phyloP scores from a whole-genome alignment of 2,329 filamentous ascomycete species.

The Sclerotinia sclerotiorum region DNA sequence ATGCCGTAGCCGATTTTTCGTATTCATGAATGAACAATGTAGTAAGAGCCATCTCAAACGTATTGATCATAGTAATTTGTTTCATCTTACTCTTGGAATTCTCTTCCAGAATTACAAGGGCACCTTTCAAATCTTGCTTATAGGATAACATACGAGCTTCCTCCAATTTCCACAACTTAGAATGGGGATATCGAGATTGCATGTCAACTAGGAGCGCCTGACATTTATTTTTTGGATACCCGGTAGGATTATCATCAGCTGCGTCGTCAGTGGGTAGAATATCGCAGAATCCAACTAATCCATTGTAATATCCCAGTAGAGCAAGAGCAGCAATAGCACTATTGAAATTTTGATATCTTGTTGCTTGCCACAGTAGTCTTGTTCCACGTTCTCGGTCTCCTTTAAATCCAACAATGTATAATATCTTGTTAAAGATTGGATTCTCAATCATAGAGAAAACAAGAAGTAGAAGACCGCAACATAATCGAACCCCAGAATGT shows the following conservation, averaged over 20 bases:
- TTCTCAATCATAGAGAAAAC: slow-evolving; percentile 85
- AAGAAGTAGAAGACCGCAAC: slow-evolving; percentile 81
- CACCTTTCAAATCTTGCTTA: slow-evolving; percentile 63
- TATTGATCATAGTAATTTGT: slow-evolving; percentile 80
- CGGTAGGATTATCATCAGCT: slow-evolving; percentile 57
- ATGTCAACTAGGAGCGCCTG: slow-evolving; percentile 68
- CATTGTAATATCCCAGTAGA: slow-evolving; percentile 84
- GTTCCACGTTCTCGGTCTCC: slow-evolving; percentile 84
- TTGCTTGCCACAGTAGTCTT: slow-evolving; percentile 85
- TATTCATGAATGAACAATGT: slow-evolving; percentile 80
- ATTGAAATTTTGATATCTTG: slow-evolving; percentile 82
- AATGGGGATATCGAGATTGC: slow-evolving; percentile 75
- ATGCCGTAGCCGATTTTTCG: slow-evolving; percentile 68
- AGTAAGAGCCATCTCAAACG: slow-evolving; percentile 80
- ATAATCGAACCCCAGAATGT: slow-evolving; percentile 84
- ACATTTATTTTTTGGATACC: slow-evolving; percentile 71
- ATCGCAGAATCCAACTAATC: slow-evolving; percentile 80
- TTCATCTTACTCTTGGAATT: slow-evolving; percentile 71
- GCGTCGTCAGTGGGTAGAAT: slow-evolving; percentile 69
- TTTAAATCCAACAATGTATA: slow-evolving; percentile 86
- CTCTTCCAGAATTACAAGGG: slow-evolving; percentile 63
- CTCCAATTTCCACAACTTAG: slow-evolving; percentile 82
- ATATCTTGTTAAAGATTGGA: slow-evolving; percentile 80
- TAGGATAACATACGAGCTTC: slow-evolving; percentile 75
- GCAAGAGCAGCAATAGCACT: slow-evolving; percentile 85